A percentile compares a stretch with the other conserved stretches of the same genome.
Evolutionary conservation across 2,329 filamentous ascomycete species (phyloP).

Genomic region (Ilyonectria destructans): DNA sequence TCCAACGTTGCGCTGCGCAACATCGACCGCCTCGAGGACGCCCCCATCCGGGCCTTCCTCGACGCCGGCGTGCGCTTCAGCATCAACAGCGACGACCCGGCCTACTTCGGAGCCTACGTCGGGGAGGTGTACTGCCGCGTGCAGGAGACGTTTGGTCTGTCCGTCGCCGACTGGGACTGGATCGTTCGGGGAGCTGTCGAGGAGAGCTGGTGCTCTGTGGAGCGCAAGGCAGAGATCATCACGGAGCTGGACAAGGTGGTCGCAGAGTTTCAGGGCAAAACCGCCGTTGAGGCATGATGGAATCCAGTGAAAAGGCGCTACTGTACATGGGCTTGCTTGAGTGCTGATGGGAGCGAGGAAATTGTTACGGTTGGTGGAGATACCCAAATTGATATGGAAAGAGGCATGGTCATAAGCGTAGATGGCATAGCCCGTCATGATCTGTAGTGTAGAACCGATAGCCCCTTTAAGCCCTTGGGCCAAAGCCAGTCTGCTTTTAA

Average conservation of each 20-base stretch:
- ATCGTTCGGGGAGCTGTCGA: slow-evolving; percentile 76
- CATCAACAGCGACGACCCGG: slow-evolving; percentile 83
- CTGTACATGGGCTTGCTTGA: neutral
- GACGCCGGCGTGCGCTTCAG: slow-evolving; percentile 77
- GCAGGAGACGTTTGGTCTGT: slow-evolving; percentile 79
- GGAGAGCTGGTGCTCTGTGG: slow-evolving; percentile 79
- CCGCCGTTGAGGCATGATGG: slow-evolving; percentile 21
- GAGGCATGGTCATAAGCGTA: slow-evolving; percentile 24
- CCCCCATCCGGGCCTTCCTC: slow-evolving; percentile 75
- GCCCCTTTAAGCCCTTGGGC: slow-evolving; percentile 13
- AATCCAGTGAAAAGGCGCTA: neutral
- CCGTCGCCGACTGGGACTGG: slow-evolving; percentile 75
- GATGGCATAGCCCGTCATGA: slow-evolving; percentile 21
- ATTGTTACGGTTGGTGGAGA: slow-evolving; percentile 10
- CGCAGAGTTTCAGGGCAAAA: slow-evolving; percentile 34
- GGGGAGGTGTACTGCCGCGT: slow-evolving; percentile 82
- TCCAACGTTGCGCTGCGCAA: slow-evolving; percentile 73
- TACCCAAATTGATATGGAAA: slow-evolving; percentile 17
- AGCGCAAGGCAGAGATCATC: slow-evolving; percentile 74
- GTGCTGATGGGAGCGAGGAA: neutral
- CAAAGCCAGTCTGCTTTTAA: slow-evolving; percentile 18
- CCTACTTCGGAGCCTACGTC: slow-evolving; percentile 84
- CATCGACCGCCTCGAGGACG: slow-evolving; percentile 49
- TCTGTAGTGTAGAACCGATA: slow-evolving; percentile 17
- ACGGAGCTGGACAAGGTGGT: slow-evolving; percentile 56